Percentiles rank a stretch among this genome's conserved stretches.
Conservation (phyloP, 257 asterid species). For the Penstemon eatonii region DNA sequence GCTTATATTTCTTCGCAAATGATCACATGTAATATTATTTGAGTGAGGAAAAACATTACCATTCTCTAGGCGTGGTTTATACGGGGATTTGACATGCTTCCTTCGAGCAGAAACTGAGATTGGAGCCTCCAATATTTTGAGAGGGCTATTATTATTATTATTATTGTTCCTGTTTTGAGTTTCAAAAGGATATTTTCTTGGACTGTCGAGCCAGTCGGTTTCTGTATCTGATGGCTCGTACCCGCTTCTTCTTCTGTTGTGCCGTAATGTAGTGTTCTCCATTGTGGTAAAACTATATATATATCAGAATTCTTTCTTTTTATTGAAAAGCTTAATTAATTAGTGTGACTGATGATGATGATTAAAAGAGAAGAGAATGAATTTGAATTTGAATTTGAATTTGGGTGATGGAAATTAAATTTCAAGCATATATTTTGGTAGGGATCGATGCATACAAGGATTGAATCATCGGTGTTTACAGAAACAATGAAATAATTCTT, state of each 20-base stretch:
- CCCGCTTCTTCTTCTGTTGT: conserved; percentile 45
- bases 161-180: conserved; percentile 14
- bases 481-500: no score
- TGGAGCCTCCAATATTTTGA: conserved; percentile 17
- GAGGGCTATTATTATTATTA: conserved; percentile 18
- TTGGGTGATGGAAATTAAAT: no score
- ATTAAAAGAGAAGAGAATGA: no score
- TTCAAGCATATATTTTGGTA: no score
- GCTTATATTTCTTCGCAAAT: conserved; percentile 31
- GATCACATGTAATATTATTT: background rate
- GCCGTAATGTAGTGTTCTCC: conserved; percentile 17
- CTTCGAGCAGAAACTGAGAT: conserved; percentile 30
- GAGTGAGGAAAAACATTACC: conserved; percentile 1
- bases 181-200: conserved; percentile 21
- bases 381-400: no score
- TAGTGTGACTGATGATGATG: no score
- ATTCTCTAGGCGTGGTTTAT: conserved; percentile 32
- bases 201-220: conserved; percentile 53
- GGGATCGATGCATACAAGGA: no score
- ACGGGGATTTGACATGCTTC: conserved; percentile 35
- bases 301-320: no score
- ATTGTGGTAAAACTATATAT: background rate
- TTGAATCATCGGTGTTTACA: no score
- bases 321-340: no score
- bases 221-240: conserved; percentile 72